A percentile compares a stretch with the other conserved stretches of the same genome.
These are phyloP conservation scores for Kondoa malvinella DNA, from an alignment of 768 basidiomycete species.

Conservation along the genomic window DNA sequence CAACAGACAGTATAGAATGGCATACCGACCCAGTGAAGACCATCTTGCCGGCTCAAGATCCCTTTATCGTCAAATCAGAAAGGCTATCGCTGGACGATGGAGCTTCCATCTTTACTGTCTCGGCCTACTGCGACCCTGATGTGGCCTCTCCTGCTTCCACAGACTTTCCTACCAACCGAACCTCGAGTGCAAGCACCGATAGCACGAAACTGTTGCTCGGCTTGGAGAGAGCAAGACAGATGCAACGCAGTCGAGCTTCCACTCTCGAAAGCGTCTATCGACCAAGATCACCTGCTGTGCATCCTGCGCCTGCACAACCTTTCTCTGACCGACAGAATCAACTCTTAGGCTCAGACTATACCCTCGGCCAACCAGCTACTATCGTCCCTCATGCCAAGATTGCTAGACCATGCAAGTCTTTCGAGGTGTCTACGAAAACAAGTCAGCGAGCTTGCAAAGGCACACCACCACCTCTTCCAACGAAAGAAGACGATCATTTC, in stretches of 20 bases:
- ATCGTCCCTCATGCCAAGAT: not conserved
- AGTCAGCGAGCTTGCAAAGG: not conserved
- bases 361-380: not conserved
- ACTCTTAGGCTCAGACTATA: not conserved
- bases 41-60: not conserved
- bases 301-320: not conserved
- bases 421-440: not conserved
- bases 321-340: not conserved
- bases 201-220: not conserved
- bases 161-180: not conserved
- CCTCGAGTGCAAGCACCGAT: not conserved
- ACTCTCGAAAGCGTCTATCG: not conserved
- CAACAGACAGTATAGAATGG: not conserved
- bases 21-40: not conserved
- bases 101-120: not conserved
- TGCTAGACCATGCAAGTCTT: not conserved
- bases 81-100: not conserved
- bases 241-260: not conserved
- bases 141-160: not conserved
- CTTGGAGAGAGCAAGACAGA: not conserved
- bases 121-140: slow-evolving; percentile 2
- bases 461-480: not conserved
- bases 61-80: not conserved
- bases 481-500: not conserved
- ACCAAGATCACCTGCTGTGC: not conserved